Conservation (phyloP, 495 filamentous ascomycete genomes). For the Friedmanniomyces endolithicus region DNA sequence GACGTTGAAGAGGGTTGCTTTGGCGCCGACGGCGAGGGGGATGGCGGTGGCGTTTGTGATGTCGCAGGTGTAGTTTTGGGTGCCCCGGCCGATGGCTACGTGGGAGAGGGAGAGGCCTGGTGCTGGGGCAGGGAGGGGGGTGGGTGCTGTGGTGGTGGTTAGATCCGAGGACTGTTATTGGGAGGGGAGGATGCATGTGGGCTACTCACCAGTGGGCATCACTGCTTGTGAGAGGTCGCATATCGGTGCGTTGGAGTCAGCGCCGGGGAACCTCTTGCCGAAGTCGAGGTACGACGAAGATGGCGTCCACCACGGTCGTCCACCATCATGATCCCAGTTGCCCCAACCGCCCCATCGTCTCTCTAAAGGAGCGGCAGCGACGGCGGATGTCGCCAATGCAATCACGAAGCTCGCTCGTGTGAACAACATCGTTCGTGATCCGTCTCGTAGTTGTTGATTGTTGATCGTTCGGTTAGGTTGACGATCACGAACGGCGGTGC, state of each 20-base stretch:
- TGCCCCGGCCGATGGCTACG: conserved; percentile 76
- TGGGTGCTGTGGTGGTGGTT: conserved; percentile 12
- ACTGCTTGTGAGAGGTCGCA: conserved; percentile 9
- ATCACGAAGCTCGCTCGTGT: conserved; percentile 6
- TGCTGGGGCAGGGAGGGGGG: conserved; percentile 44
- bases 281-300: conserved; percentile 9
- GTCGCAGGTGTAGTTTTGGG: conserved; percentile 83
- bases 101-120: conserved; percentile 51
- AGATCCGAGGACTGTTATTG: conserved; percentile 12
- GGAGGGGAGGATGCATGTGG: background rate
- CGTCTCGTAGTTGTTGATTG: background rate
- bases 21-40: conserved; percentile 59
- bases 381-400: conserved; percentile 5
- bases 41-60: conserved; percentile 38
- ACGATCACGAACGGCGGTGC: background rate
- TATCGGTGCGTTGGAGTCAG: background rate
- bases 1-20: conserved; percentile 78
- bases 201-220: conserved; percentile 9
- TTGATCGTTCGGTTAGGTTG: background rate
- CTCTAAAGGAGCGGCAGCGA: conserved; percentile 5
- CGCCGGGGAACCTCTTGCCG: conserved; percentile 8
- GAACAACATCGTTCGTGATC: conserved; percentile 7
- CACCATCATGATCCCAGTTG: background rate
- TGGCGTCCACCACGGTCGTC: conserved; percentile 4
- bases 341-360: conserved; percentile 9